These are phyloP conservation scores for Cunninghamia lanceolata DNA, from an alignment of 75 land plant genomes.

Conservation along the genomic window DNA sequence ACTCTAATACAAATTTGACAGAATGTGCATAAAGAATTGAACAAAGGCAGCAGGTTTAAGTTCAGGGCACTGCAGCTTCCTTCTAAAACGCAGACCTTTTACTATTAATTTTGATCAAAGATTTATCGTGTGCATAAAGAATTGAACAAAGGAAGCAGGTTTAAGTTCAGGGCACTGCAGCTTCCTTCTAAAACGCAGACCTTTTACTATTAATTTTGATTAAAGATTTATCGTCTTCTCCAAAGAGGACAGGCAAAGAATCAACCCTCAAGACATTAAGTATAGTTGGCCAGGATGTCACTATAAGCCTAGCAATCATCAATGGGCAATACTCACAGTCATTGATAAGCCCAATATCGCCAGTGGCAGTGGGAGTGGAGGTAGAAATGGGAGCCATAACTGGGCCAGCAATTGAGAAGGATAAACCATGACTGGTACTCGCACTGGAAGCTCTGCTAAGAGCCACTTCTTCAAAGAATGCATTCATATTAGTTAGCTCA, in stretches of 20 bases:
- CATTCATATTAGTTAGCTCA: background rate
- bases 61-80: background rate
- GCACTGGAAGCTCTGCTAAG: background rate
- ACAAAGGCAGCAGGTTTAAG: background rate
- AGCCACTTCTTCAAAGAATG: conserved; percentile 3
- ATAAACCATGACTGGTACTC: conserved; percentile 4
- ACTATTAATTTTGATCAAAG: background rate
- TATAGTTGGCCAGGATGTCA: background rate
- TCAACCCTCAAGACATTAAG: background rate
- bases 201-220: background rate
- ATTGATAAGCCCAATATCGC: background rate
- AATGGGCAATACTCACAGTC: background rate
- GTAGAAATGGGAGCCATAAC: background rate
- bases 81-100: background rate
- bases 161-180: background rate
- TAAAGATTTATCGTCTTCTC: background rate
- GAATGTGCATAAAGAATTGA: background rate
- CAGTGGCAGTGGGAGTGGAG: background rate
- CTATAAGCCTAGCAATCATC: background rate
- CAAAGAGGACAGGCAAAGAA: background rate
- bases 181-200: background rate
- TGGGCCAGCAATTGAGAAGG: conserved; percentile 11
- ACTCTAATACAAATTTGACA: background rate
- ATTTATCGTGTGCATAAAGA: background rate
- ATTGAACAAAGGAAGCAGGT: background rate